Evolutionary conservation across 169 alveolate genomes (phyloP).

Genomic region (Eimeria falciformis): DNA sequence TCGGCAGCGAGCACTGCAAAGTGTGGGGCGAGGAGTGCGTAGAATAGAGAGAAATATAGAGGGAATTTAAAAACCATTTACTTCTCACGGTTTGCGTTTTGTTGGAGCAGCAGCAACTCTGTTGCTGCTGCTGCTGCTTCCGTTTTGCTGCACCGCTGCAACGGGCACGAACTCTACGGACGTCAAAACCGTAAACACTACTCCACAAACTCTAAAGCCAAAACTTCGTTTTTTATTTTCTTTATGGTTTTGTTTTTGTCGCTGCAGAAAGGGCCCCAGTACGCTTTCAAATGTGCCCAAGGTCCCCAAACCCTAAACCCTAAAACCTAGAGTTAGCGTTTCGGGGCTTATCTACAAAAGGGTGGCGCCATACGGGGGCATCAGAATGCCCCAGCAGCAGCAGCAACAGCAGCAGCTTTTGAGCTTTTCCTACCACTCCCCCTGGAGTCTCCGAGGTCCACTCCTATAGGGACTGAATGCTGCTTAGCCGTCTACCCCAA

Average conservation of each 20-base stretch:
- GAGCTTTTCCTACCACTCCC: not conserved
- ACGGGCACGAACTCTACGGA: too few relatives aligned
- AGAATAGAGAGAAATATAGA: not conserved
- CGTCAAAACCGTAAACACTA: too few relatives aligned
- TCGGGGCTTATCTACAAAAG: not conserved
- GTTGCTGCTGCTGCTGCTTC: conserved; percentile 25
- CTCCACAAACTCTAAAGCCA: too few relatives aligned
- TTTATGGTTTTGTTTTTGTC: too few relatives aligned
- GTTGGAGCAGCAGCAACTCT: not conserved
- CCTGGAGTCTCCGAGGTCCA: too few relatives aligned
- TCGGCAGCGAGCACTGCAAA: conserved; percentile 33
- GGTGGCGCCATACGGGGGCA: not conserved
- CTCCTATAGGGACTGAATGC: too few relatives aligned
- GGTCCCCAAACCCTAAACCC: conserved; percentile 44
- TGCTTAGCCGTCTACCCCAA: conserved; percentile 1
- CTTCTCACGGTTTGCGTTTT: not conserved
- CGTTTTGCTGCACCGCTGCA: conserved; percentile 35
- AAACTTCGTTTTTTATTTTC: too few relatives aligned
- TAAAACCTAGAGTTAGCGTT: conserved; percentile 20
- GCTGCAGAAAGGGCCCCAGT: too few relatives aligned
- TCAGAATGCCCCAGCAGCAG: conserved; percentile 3
- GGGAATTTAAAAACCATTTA: not conserved
- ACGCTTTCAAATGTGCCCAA: too few relatives aligned
- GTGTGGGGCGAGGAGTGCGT: conserved; percentile 35
- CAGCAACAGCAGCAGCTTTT: not conserved